These are phyloP conservation scores for Aspergillus sp. DNA, from an alignment of 2,329 filamentous ascomycete species.

Conservation along the genomic window DNA sequence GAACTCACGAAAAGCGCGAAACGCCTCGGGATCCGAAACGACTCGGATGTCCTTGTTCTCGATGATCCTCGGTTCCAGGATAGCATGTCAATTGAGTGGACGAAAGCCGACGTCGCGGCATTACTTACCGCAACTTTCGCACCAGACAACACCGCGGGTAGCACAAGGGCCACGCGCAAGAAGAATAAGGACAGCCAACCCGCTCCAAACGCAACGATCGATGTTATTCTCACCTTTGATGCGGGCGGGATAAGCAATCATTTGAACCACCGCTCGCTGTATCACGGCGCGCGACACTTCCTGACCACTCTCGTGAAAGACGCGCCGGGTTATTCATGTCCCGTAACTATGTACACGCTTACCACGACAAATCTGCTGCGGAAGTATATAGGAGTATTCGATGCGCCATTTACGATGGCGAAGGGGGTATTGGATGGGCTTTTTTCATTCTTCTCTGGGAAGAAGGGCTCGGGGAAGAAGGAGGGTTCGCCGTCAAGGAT, in stretches of 20 bases:
- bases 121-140: constrained; percentile 74
- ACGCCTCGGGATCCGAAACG: constrained; percentile 69
- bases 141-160: constrained; percentile 43
- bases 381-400: constrained; percentile 79
- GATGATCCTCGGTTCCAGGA: constrained; percentile 81
- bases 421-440: constrained; percentile 47
- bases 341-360: constrained; percentile 83
- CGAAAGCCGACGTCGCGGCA: constrained; percentile 65
- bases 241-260: constrained; percentile 77
- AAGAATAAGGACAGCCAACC: constrained; percentile 20
- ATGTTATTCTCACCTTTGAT: constrained; percentile 90
- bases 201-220: constrained; percentile 56
- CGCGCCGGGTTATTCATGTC: constrained; percentile 64
- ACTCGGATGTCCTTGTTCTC: constrained; percentile 81
- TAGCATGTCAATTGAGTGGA: constrained; percentile 81
- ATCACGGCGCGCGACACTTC: constrained; percentile 76
- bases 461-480: constrained; percentile 29
- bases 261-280: constrained; percentile 89
- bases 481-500: constrained; percentile 61
- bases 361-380: constrained; percentile 69
- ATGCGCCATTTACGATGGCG: constrained; percentile 70
- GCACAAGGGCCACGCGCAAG: constrained; percentile 26
- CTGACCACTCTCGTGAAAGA: constrained; percentile 64
- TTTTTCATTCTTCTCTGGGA: constrained; percentile 5
- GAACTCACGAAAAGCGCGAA: constrained; percentile 81